A percentile compares a stretch with the other conserved stretches of the same genome.
phyloP scores from a whole-genome alignment of 2,329 filamentous ascomycete species.

The Xylaria multiplex region DNA sequence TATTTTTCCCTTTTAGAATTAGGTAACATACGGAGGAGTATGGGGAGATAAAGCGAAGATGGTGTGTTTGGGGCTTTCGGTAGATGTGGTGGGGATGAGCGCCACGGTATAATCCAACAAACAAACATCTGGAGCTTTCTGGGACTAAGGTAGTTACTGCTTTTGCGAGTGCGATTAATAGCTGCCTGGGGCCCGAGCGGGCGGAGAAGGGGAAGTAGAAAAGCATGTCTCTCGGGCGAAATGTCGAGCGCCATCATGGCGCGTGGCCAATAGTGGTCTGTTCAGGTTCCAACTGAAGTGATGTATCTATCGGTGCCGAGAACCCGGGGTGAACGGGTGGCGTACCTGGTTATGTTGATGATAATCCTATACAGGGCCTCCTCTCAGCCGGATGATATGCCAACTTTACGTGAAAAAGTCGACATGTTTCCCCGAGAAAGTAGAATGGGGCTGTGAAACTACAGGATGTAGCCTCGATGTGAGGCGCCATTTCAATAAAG shows the following conservation, averaged over 20 bases:
- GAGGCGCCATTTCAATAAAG: slow-evolving; percentile 21
- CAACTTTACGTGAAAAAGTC: no score
- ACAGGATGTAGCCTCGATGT: neutral
- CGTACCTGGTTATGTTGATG: slow-evolving; percentile 7
- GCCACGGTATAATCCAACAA: neutral
- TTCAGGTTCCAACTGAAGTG: neutral
- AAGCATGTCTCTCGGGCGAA: no score
- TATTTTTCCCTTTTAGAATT: no score
- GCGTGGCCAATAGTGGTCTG: no score
- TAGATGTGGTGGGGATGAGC: slow-evolving; percentile 8
- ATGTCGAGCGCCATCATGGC: no score
- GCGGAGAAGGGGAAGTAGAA: neutral
- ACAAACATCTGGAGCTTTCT: slow-evolving; percentile 1
- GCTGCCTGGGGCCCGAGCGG: neutral
- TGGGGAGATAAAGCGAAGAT: neutral
- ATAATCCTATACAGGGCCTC: neutral
- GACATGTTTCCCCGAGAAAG: neutral
- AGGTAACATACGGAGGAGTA: neutral
- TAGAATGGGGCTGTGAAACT: neutral
- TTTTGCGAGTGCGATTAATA: slow-evolving; percentile 15
- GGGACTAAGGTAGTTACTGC: slow-evolving; percentile 9
- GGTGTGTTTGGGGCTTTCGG: neutral
- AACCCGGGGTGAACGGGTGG: slow-evolving; percentile 7
- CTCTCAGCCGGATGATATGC: neutral
- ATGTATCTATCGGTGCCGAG: neutral